phyloP scores from a whole-genome alignment of 768 basidiomycete species.

The Kwoniella bestiolae region DNA sequence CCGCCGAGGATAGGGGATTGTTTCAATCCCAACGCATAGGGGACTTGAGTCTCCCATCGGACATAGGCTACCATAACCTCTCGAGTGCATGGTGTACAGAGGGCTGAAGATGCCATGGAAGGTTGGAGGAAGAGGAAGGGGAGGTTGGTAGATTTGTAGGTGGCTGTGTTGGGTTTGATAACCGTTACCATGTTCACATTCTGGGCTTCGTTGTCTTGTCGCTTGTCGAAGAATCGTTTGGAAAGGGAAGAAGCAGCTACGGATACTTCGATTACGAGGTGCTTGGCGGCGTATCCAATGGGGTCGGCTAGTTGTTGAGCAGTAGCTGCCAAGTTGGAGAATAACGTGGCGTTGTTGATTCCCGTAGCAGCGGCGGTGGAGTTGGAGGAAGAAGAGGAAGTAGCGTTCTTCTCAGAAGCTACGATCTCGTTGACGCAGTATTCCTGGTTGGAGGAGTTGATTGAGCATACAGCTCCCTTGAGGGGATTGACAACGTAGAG shows the following conservation, averaged over 20 bases:
- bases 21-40: constrained; percentile 75
- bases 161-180: constrained; percentile 59
- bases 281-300: constrained; percentile 48
- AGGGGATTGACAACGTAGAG: constrained; percentile 75
- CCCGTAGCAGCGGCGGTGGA: constrained; percentile 59
- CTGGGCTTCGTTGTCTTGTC: constrained; percentile 16
- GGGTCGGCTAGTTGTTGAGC: constrained; percentile 31
- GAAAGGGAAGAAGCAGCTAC: constrained; percentile 33
- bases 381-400: constrained; percentile 26
- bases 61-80: constrained; percentile 76
- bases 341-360: constrained; percentile 36
- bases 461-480: constrained; percentile 71
- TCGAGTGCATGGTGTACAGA: constrained; percentile 84
- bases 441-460: constrained; percentile 67
- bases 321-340: constrained; percentile 40
- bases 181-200: constrained; percentile 38
- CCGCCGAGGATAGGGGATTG: constrained; percentile 69
- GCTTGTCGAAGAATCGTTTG: constrained; percentile 40
- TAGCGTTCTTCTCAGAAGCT: constrained; percentile 38
- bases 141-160: constrained; percentile 64
- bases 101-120: constrained; percentile 60
- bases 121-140: constrained; percentile 78
- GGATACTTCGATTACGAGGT: constrained; percentile 34
- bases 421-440: constrained; percentile 69
- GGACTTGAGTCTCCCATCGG: constrained; percentile 69